These are phyloP conservation scores for Pseudotulostoma volvatum DNA, from an alignment of 495 filamentous ascomycete genomes.

Conservation along the genomic window DNA sequence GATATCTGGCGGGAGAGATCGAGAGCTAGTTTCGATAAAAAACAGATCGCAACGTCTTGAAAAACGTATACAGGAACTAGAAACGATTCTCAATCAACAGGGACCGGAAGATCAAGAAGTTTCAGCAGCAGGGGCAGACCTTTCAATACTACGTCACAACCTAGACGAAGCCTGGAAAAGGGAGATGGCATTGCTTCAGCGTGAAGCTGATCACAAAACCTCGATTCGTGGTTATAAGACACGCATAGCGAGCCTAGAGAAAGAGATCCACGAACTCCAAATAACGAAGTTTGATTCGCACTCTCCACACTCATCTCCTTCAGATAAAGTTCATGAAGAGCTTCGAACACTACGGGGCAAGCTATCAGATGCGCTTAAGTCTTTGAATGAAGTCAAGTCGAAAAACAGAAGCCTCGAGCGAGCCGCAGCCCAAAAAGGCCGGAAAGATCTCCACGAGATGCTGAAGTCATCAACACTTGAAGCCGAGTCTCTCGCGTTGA, in stretches of 20 bases:
- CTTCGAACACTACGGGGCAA: conserved; percentile 44
- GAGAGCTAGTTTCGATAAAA: conserved; percentile 33
- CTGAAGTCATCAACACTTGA: conserved; percentile 51
- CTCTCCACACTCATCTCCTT: conserved; percentile 35
- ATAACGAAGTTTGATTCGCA: conserved; percentile 31
- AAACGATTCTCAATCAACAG: conserved; percentile 31
- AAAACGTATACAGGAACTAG: conserved; percentile 39
- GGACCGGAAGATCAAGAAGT: conserved; percentile 17
- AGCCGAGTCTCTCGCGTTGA: conserved; percentile 44
- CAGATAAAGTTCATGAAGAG: conserved; percentile 40
- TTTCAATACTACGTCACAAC: conserved; percentile 41
- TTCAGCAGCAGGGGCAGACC: conserved; percentile 34
- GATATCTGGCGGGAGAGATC: conserved; percentile 28
- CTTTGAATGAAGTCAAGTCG: conserved; percentile 38
- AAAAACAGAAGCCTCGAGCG: conserved; percentile 34
- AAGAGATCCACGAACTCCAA: conserved; percentile 35
- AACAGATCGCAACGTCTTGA: conserved; percentile 44
- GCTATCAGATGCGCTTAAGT: conserved; percentile 43
- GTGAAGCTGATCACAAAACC: conserved; percentile 42
- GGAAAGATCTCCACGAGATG: conserved; percentile 47
- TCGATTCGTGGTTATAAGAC: conserved; percentile 36
- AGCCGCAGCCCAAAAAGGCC: conserved; percentile 38
- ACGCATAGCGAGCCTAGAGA: conserved; percentile 39
- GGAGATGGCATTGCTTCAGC: conserved; percentile 43
- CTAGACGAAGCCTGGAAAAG: conserved; percentile 46